phyloP scores from a whole-genome alignment of 495 filamentous ascomycete species.

The Jackrogersella minutella region DNA sequence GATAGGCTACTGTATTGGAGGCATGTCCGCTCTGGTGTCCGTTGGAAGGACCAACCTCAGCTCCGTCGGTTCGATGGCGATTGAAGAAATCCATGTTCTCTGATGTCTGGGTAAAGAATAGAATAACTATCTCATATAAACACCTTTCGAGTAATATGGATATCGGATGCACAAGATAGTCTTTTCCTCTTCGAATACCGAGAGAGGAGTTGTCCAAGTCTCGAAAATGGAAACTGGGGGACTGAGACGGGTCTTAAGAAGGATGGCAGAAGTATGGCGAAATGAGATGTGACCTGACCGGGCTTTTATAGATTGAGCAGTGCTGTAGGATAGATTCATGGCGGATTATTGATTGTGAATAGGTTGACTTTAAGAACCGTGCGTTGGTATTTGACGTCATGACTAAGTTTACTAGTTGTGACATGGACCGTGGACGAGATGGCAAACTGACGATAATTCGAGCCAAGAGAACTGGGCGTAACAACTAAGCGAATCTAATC shows the following conservation, averaged over 20 bases:
- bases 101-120: no score
- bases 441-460: slow-evolving; percentile 7
- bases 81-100: slow-evolving; percentile 43
- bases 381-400: slow-evolving; percentile 30
- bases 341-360: neutral
- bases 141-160: neutral
- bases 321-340: neutral
- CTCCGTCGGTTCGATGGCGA: slow-evolving; percentile 30
- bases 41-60: slow-evolving; percentile 8
- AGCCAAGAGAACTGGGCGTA: slow-evolving; percentile 13
- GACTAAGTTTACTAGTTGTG: slow-evolving; percentile 13
- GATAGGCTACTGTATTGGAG: slow-evolving; percentile 38
- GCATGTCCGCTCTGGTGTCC: slow-evolving; percentile 18
- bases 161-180: neutral
- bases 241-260: neutral
- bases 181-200: neutral
- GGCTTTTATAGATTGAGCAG: neutral
- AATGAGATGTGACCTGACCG: neutral
- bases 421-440: slow-evolving; percentile 13
- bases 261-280: neutral
- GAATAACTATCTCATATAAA: neutral
- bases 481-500: slow-evolving; percentile 25
- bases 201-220: neutral
- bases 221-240: neutral
- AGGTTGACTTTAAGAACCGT: slow-evolving; percentile 1